Evolutionary conservation across 2,329 filamentous ascomycete species (phyloP), one percentile per base, ranked within the genome.

Genomic region (Canariomyces notabilis): DNA sequence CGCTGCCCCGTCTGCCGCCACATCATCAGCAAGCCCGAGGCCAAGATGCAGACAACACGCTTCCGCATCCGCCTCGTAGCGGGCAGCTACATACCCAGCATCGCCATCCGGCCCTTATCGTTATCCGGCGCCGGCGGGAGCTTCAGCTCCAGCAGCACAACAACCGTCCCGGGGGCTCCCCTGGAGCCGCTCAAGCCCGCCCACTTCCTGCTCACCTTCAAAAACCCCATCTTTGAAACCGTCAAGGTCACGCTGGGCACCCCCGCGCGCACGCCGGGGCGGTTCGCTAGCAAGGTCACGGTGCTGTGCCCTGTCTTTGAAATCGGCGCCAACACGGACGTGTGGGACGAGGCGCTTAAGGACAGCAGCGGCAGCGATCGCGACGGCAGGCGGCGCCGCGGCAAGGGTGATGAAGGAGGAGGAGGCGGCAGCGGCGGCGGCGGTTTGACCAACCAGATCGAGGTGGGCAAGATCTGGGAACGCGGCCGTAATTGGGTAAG

Each of bases 381-480:
- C 12, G 33, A 40, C 20, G 16, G 48, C 38, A 18, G 38, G 31
- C 12, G 36, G 31, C n/a, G n/a, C n/a, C n/a, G n/a, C n/a, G n/a
- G 22, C 23, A 8, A 32, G 33, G 42, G 14, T 40, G 26, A 29
- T 9, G 26, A 23, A 39, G 14, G 42, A 43, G 29, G 20, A 41
- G 46, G 42, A 45, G 48, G 43, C 14, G 67, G 62, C 63, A 63
- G 62, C 64, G 61, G 55, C 61, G 59, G 63, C n/a, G 65, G 68
- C 33, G 74, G 70, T 41, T n/a, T n/a, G n/a, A n/a, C n/a, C n/a
- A 77, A 80, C 39, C 82, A 80, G 60, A 80, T 87, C 14, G 89
- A 95, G 65, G 87, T 87, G 0, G 93, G 91, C 42, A 97, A 97
- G 67, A 83, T 97, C n/a, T 98, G 89, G 87, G 90, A 96, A 53